Percentiles rank a stretch among this genome's conserved stretches.
phyloP scores from a whole-genome alignment of 139 green algal species.

The Astrephomene gubernaculifera region DNA sequence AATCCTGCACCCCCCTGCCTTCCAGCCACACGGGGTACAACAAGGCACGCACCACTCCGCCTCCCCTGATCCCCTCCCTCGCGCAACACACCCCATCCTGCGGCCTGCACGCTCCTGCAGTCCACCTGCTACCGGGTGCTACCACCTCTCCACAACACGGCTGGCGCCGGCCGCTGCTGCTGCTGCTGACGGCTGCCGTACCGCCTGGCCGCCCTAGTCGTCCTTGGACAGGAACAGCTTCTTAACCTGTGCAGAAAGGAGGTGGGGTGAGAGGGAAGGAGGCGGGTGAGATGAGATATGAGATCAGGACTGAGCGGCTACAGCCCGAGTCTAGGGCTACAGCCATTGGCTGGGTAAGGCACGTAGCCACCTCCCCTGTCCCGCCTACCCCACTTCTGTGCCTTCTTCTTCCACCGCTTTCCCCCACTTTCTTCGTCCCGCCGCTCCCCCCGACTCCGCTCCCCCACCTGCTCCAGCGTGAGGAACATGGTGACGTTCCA shows the following conservation, averaged over 20 bases:
- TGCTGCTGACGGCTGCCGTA: no score
- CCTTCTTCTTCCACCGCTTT: background rate
- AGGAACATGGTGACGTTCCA: slow-evolving; percentile 99
- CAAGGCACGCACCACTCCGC: no score
- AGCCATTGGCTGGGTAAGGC: background rate
- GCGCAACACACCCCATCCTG: no score
- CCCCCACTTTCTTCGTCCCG: background rate
- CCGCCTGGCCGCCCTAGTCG: background rate
- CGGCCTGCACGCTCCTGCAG: no score
- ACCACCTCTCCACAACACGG: no score
- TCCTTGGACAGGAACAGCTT: slow-evolving; percentile 48
- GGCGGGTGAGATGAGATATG: background rate
- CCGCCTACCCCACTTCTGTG: background rate
- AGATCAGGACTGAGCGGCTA: background rate
- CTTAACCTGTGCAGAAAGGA: slow-evolving; percentile 24
- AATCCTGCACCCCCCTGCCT: no score
- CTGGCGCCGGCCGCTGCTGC: no score
- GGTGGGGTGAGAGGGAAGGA: background rate
- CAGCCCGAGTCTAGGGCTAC: background rate
- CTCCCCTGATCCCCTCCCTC: no score
- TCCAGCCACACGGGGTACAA: no score
- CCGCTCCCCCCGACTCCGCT: background rate
- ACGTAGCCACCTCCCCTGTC: background rate
- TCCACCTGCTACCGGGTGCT: no score
- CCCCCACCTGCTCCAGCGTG: slow-evolving; percentile 90